A percentile compares a stretch with the other conserved stretches of the same genome.
Conservation (phyloP, 116 monocot species). For the Papilionanthe hybrid region DNA sequence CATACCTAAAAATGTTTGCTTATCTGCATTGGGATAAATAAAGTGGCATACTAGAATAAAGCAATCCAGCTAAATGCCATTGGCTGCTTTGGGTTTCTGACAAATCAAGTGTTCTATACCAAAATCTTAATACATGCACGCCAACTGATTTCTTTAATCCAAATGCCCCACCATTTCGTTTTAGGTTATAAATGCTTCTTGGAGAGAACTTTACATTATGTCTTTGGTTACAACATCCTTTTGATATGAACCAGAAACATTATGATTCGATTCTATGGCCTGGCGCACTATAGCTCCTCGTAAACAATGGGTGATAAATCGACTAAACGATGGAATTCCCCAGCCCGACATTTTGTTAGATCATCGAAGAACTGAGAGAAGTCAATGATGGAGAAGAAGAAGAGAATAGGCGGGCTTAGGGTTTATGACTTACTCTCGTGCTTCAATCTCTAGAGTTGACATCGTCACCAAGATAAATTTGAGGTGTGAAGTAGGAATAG, state of each 20-base stretch:
- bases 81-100: background rate
- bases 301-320: background rate
- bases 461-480: slow-evolving; percentile 10
- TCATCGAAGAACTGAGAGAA: background rate
- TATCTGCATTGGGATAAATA: background rate
- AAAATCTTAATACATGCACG: no score
- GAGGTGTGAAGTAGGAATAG: background rate
- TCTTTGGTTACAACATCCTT: background rate
- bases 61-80: background rate
- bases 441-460: slow-evolving; percentile 92
- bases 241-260: background rate
- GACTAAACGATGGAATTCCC: background rate
- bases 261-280: background rate
- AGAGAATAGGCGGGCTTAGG: slow-evolving; percentile 2
- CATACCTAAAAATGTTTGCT: background rate
- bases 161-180: no score
- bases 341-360: background rate
- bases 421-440: slow-evolving; percentile 63
- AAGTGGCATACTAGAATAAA: background rate
- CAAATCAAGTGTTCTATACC: background rate
- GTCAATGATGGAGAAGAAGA: background rate
- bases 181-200: no score
- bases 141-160: no score
- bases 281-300: background rate
- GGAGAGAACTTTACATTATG: no score